Evolutionary conservation across 805 yeast genomes (phyloP), one percentile per base, ranked within the genome.

Genomic region (Candida nonsorbophila): DNA sequence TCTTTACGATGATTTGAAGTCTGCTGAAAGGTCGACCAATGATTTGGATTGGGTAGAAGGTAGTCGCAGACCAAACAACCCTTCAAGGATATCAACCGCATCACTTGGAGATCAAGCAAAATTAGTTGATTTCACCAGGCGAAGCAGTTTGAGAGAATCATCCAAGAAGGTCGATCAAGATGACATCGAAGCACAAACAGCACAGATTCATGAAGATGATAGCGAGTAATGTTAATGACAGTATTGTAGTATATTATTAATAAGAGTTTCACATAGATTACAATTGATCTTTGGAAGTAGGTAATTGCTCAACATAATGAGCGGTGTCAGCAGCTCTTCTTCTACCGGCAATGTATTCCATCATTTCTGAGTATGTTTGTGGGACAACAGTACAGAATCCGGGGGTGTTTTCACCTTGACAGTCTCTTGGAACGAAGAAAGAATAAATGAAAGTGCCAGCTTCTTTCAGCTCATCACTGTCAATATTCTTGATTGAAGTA

Each of bases 361-460:
- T 86, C 94, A 87, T 88, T 55, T 88, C 97, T 16, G 79, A 72
- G 50, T 88, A 88, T 1, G 94, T 76, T 51, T 83, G 83, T 4
- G 97, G 97, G 28, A 88, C 65, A 28, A 88, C 90, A 3, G 85
- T 74, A 27, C 79, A 72, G 44, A 71, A 79, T n/a, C 82, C 81
- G 13, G 81, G 80, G 15, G 49, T 43, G 23, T 47, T 49, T 9
- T 53, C 59, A 1, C 58, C 60, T 24, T 53, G 52, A 6, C 62
- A 47, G 34, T 73, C 75, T 45, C 72, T 69, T 33, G 88, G 85
- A 21, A 86, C 95, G 49, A 78, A 88, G 72, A 80, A 88, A 1
- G 95, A 84, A 57, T 79, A 88, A 32, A 86, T 83, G 52, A 88
- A 88, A 10, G 87, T 74, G 11, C 97, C 97, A 8, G 94, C 79